Evolutionary conservation across 2,329 filamentous ascomycete genomes (phyloP), one percentile per base, ranked within the genome.

Genomic region (Phialophora chinensis): DNA sequence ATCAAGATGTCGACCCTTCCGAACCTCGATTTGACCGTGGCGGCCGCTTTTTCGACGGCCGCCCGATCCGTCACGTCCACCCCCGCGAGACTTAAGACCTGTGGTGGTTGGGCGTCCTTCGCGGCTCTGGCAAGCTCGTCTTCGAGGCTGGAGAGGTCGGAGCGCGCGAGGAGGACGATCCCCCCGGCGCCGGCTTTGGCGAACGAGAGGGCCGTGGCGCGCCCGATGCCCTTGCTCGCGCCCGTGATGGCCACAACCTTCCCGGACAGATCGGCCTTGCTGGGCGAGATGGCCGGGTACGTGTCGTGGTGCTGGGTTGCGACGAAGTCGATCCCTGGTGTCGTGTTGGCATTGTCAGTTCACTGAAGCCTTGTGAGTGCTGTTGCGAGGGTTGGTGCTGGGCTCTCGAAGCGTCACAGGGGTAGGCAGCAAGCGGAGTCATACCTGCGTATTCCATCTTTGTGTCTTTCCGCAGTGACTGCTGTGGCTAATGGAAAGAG

Each of bases 211-310:
- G 85, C 85, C 3, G 82, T 85, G 12, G 82, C 80, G 2, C 77
- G 78, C 4, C 87, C 86, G 42, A 87, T 81, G 2, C 86, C 85
- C 47, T 81, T 82, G 2, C 82, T 84, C 0, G 82, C 85, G 7
- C 86, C 87, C 0, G 82, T 86, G 61, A 89, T 82, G 65, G 89
- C 78, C 53, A 84, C 76, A 31, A 63, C 60, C 66, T 76, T 77
- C 42, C 75, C 75, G 2, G 69, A 71, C 54, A 75, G 71, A 0
- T 71, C 66, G 6, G 75, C 70, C 23, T 66, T 65, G 6, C 70
- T 70, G 8, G 78, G 79, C 50, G 80, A 75, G 44, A 81, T 77
- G 20, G 77, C 73, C 25, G 77, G 75, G 64, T 82, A 82, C 8
- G 74, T 61, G 60, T 80, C 75, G 3, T 72, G 75, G 63, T 81